A percentile compares a stretch with the other conserved stretches of the same genome.
Evolutionary conservation across 139 green algal genomes (phyloP).

Genomic region (Volvox reticuliferus): DNA sequence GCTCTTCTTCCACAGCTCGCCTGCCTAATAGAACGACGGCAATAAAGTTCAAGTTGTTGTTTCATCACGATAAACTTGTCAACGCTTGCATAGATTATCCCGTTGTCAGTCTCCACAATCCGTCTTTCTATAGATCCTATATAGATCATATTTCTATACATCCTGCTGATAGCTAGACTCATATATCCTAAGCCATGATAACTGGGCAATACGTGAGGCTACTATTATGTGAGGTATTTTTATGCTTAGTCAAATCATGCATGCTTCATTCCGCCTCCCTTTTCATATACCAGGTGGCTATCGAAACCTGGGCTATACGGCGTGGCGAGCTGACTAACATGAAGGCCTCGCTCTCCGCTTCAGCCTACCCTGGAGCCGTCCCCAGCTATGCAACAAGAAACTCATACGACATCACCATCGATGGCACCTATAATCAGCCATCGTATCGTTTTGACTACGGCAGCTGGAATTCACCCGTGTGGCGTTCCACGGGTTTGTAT

Average conservation of each 20-base stretch:
- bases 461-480: background rate
- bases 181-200: no score
- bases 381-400: background rate
- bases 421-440: background rate
- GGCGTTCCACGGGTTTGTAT: conserved; percentile 23
- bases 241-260: background rate
- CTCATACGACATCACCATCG: background rate
- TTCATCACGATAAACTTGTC: no score
- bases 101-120: no score
- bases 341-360: background rate
- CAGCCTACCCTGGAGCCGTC: background rate
- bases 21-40: no score
- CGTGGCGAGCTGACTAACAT: background rate
- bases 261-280: background rate
- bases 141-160: no score
- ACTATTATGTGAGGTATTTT: no score
- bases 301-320: background rate
- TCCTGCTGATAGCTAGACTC: no score
- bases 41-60: no score
- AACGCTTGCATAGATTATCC: no score
- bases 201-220: no score
- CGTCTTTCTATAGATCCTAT: no score
- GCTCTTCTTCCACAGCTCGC: no score
- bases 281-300: background rate
- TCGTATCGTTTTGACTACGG: background rate